Base-by-base conservation (phyloP, 1,139 yeast species). In the Debaryomyces psychrophilus region DNA sequence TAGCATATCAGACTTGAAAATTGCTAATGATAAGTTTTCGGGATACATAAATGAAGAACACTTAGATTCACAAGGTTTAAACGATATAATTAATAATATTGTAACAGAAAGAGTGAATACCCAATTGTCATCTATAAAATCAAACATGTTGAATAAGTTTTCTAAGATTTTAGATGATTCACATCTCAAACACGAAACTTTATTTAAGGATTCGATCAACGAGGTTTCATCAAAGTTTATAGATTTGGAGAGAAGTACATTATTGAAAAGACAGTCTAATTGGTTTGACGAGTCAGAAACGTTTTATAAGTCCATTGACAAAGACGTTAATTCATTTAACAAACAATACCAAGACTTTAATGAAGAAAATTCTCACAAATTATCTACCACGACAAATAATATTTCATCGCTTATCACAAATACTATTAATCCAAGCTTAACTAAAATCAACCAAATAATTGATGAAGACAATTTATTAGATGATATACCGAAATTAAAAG, bases 21-120 rank as follows among this genome's bases (percentile, higher is more conserved):
- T 42, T 4, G 44, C 58, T 5, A 56, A 58, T 37, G 46, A 49
- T 25, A 54, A 53, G 29, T 52, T 59, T 25, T 50, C 58, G 36
- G 53, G 52, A 4, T 57, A 50, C 37, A 44, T 59, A 25, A 43
- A 42, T 15, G 50, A 45, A 9, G 53, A 52, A 22, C 56, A 56
- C 41, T 52, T 56, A 27, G 44, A 37, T 31, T 9, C 41, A 9
- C 22, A 41, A 18, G 25, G 12, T 12, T 31, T 44, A 18, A 36
- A 37, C 6, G 25, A 41, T 14, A 6, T 31, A 9, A 42, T 47
- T 12, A 34, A 50, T n/a, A 25, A 41, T 11, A 39, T 44, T 8
- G 42, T 51, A 4, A 36, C 43, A 18, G 45, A 44, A 25, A 49
- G 41, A 31, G 44, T 48, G 9, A 37, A 48, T 11, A 31, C 41